Conservation (phyloP, 2,329 filamentous ascomycete species). For the Aspergillus sp. region DNA sequence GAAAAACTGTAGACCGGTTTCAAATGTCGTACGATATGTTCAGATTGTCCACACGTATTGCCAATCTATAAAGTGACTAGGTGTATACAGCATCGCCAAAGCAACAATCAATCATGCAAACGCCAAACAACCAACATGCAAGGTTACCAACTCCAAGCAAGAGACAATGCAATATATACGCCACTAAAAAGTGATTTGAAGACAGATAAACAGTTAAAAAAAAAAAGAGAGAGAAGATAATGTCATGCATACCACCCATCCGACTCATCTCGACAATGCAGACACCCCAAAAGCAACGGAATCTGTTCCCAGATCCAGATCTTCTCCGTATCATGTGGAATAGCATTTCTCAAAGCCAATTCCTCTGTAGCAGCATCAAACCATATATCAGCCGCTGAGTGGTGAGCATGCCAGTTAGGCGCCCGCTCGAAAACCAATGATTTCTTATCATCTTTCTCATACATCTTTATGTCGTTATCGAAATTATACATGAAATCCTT, state of each 20-base stretch:
- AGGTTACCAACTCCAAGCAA: neutral
- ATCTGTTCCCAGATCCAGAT: constrained; percentile 28
- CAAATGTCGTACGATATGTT: neutral
- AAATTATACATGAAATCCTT: constrained; percentile 41
- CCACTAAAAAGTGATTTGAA: constrained; percentile 5
- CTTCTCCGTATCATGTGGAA: constrained; percentile 28
- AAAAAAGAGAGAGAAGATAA: neutral
- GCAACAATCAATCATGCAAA: neutral
- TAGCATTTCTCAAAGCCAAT: constrained; percentile 20
- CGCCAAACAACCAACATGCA: neutral
- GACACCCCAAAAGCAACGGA: constrained; percentile 32
- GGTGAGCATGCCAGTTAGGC: constrained; percentile 23
- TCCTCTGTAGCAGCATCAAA: constrained; percentile 31
- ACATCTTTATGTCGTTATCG: constrained; percentile 30
- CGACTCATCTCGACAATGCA: constrained; percentile 20
- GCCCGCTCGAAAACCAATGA: constrained; percentile 29
- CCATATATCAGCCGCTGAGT: constrained; percentile 34
- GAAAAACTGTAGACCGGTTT: neutral
- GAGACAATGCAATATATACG: constrained; percentile 2
- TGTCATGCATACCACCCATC: constrained; percentile 28
- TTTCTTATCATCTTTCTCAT: constrained; percentile 33
- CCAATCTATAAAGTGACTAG: neutral
- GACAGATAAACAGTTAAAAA: constrained; percentile 1
- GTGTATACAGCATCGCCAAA: neutral
- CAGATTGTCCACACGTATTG: neutral